Percentiles rank a stretch among this genome's conserved stretches.
phyloP scores from a whole-genome alignment of 2,329 filamentous ascomycete species.

The Colletotrichum sp. region DNA sequence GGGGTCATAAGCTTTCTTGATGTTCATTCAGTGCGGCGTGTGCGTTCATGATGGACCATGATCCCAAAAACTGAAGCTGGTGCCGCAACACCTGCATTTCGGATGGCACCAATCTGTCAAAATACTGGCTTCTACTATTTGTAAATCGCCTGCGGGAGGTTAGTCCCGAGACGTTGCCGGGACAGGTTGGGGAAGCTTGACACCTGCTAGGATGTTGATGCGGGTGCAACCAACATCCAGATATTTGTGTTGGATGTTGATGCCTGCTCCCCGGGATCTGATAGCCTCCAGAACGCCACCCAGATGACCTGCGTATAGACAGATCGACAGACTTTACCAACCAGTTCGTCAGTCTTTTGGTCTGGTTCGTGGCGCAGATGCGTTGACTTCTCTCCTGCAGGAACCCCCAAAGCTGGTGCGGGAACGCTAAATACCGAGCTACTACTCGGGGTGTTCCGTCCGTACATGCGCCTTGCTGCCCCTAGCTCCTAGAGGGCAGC shows the following conservation, averaged over 20 bases:
- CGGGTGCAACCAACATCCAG: neutral
- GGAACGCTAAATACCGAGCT: neutral
- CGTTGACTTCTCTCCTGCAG: neutral
- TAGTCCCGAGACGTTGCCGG: neutral
- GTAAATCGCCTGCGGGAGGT: neutral
- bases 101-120: neutral
- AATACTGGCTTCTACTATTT: neutral
- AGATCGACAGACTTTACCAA: neutral
- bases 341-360: neutral
- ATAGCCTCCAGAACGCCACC: neutral
- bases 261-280: neutral
- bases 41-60: neutral
- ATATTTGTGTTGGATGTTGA: neutral
- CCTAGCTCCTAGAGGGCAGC: neutral
- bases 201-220: neutral
- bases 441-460: slow-evolving; percentile 2
- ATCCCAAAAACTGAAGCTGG: neutral
- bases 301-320: neutral
- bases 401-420: neutral
- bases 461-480: neutral
- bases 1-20: neutral
- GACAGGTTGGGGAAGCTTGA: neutral
- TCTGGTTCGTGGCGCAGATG: neutral
- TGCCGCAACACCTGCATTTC: neutral
- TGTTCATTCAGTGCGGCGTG: neutral